A percentile compares a stretch with the other conserved stretches of the same genome.
Evolutionary conservation across 1,284 basidiomycete genomes (phyloP).

Genomic region (Cutaneotrichosporon daszewskae): DNA sequence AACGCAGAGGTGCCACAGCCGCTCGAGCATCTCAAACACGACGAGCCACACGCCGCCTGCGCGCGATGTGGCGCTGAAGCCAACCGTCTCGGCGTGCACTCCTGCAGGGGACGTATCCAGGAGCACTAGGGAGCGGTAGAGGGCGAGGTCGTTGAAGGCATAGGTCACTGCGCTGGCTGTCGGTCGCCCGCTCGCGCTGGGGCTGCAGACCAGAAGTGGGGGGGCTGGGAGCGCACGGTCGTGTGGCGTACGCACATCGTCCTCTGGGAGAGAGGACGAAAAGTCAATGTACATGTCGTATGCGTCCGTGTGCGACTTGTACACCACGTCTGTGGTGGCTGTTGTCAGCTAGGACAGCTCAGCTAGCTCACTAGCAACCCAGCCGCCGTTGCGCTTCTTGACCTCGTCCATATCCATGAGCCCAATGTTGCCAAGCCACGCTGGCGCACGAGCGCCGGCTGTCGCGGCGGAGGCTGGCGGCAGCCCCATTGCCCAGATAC

Average conservation of each 20-base stretch:
- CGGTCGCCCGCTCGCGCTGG: constrained; percentile 4
- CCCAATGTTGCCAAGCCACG: constrained; percentile 38
- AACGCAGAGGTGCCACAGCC: constrained; percentile 34
- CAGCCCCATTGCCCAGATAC: constrained; percentile 35
- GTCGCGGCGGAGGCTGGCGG: constrained; percentile 21
- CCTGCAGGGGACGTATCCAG: constrained; percentile 28
- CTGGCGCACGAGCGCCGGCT: constrained; percentile 11
- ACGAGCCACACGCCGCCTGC: constrained; percentile 34
- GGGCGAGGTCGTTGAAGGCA: constrained; percentile 32
- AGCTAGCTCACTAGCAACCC: constrained; percentile 39
- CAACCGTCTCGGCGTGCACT: constrained; percentile 19
- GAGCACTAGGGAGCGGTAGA: constrained; percentile 36
- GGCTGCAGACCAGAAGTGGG: constrained; percentile 1
- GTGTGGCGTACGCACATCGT: constrained; percentile 12
- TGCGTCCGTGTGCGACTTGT: constrained; percentile 28
- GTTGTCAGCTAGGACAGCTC: background rate
- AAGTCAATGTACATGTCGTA: constrained; percentile 44
- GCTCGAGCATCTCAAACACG: constrained; percentile 33
- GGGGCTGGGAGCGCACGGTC: constrained; percentile 4
- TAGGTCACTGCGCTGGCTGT: constrained; percentile 21
- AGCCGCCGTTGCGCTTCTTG: constrained; percentile 29
- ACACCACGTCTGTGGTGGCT: constrained; percentile 43
- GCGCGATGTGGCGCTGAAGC: constrained; percentile 13
- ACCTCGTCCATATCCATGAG: constrained; percentile 37
- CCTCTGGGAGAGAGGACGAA: constrained; percentile 18